Evolutionary conservation across 1,284 basidiomycete species (phyloP), one percentile per base, ranked within the genome.

Genomic region (Cerrena zonata): DNA sequence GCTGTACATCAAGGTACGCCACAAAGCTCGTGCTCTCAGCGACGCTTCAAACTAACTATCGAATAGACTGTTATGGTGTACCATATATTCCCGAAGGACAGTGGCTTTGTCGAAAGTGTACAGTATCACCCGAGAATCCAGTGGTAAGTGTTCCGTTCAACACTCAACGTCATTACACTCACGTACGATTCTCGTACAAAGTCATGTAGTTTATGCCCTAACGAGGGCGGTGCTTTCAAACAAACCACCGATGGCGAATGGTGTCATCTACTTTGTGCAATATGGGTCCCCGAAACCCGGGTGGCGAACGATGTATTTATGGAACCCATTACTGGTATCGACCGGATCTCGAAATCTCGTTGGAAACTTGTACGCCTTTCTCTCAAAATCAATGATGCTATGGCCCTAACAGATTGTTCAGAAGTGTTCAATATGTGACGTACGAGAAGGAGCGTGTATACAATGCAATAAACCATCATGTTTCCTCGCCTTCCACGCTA

Each of bases 51-150:
- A 19, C 30, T 49, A 22, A 44, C 5, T 26, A 26, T 37, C 21
- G n/a, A 25, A 15, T 59, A 94, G 95, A 99, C 67, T 99, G 96
- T 65, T 99, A 99, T 66, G 96, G 96, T 27, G 93, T 99, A 3
- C 96, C 96, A 2, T 99, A 99, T 65, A 98, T 99, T 55, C 96
- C 96, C 0, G 96, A 99, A 70, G 96, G 96, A 1, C 95, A 99
- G 69, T 99, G 96, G 96, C 80, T 99, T 26, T 99, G 96, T 68
- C 77, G 96, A 49, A 99, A 99, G 69, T 99, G 96, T 65, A 98
- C 94, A 1, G 94, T 99, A 18, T 96, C 93, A 1, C 96, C 96
- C 0, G 95, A 97, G 67, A 90, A 88, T 56, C 93, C 94, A 7
- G 94, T 99, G 41, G 92, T 94, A 65, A 60, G 88, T 71, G 15